Evolutionary conservation across 306 rosid species (phyloP), one percentile per base, ranked within the genome.

Genomic region (Notholithocarpus densiflorus): DNA sequence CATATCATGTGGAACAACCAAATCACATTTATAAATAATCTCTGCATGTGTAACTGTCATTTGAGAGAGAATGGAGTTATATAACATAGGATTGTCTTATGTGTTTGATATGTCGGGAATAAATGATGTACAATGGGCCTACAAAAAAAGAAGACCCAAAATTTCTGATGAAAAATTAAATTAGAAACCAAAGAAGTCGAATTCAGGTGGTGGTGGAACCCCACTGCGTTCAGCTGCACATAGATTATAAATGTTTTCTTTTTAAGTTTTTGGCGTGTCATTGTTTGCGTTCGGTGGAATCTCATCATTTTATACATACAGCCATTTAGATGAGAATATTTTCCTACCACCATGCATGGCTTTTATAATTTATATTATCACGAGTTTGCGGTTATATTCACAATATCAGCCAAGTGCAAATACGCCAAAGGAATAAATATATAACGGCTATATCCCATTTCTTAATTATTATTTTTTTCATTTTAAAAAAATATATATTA

Each of bases 41-140:
- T 48, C 53, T 48, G 53, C 53, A 48, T 48, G 53, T 48, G 17
- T 48, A 10, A 48, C 15, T 48, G 53, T 48, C 17, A 48, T 48
- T 48, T 48, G 61, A 56, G 23, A 56, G 13, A 7, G 61, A 19
- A 17, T 6, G 52, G 4, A 8, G 32, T 55, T 13, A 57, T 64
- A 64, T 77, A 51, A 56, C 61, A 61, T 56, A 37, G 24, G 59
- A 56, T 27, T 61, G 74, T 78, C 68, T 53, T 31, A 17, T 76
- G 59, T 17, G 70, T 72, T 75, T 79, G 60, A 37, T 55, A 48
- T 82, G 89, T 82, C 84, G 86, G 86, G 81, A 76, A 79, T 82
- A 37, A 85, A 79, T 85, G 40, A 76, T 59, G 82, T 40, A 45
- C 37, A 82, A 54, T 24, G 80, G 82, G 15, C 75, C 84, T 53